Conservation (phyloP, 257 asterid genomes). For the Voacanga thouarsii region DNA sequence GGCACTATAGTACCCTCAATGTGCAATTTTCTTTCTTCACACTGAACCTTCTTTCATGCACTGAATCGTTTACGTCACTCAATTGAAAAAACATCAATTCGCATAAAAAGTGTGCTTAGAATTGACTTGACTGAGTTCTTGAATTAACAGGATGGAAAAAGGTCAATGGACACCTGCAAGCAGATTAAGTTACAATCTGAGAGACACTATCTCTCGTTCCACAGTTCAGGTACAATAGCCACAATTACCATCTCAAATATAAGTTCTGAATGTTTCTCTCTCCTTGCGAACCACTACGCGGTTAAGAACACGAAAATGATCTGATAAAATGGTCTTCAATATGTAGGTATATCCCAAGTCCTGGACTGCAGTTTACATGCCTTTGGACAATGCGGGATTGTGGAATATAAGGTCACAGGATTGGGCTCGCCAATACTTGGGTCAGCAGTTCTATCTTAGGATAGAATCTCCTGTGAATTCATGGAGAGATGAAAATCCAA, state of each 20-base stretch:
- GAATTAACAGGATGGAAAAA: constrained; percentile 34
- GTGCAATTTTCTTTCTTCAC: neutral
- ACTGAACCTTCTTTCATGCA: neutral
- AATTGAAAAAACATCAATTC: no score
- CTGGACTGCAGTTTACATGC: constrained; percentile 43
- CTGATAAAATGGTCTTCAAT: neutral
- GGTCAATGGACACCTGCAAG: constrained; percentile 43
- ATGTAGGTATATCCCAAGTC: constrained; percentile 37
- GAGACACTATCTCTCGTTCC: constrained; percentile 39
- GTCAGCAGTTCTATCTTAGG: constrained; percentile 41
- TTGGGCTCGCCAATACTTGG: constrained; percentile 43
- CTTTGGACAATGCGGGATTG: constrained; percentile 46
- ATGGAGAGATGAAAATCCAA: constrained; percentile 41
- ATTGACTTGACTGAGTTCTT: neutral
- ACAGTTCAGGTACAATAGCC: constrained; percentile 34
- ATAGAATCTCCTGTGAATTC: constrained; percentile 38
- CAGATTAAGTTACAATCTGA: constrained; percentile 36
- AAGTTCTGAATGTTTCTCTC: neutral
- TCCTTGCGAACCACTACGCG: neutral
- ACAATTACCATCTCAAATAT: neutral
- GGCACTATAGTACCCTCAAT: neutral
- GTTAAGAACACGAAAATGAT: neutral
- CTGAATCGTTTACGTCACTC: neutral
- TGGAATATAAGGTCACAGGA: constrained; percentile 44
- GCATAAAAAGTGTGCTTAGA: neutral